Conservation (phyloP, 164 flowering plant species). For the Magnolia officinalis region DNA sequence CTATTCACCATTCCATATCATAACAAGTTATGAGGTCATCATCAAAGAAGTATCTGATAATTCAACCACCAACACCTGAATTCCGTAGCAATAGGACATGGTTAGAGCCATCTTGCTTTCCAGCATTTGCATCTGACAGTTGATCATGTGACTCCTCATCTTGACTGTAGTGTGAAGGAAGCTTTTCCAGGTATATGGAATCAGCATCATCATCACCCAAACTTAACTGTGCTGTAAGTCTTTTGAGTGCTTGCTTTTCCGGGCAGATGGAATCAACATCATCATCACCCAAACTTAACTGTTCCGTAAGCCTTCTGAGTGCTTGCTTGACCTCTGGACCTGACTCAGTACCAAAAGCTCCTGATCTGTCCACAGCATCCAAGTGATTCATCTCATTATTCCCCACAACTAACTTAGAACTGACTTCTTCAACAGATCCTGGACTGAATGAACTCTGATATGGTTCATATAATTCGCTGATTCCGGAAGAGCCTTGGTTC, state of each 20-base stretch:
- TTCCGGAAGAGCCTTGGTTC: constrained; percentile 34
- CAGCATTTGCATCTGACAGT: constrained; percentile 1
- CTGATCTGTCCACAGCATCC: constrained; percentile 16
- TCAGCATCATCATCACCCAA: constrained; percentile 41
- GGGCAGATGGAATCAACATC: constrained; percentile 11
- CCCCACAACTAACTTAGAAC: constrained; percentile 24
- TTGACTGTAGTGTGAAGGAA: constrained; percentile 22
- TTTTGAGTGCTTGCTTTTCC: constrained; percentile 41
- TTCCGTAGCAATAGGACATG: constrained; percentile 1
- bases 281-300: constrained; percentile 62
- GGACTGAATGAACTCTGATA: constrained; percentile 5
- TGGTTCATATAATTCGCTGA: constrained; percentile 32
- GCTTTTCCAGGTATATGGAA: constrained; percentile 12
- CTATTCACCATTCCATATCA: too few species aligned
- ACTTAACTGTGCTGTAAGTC: constrained; percentile 62
- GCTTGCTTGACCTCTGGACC: constrained; percentile 41
- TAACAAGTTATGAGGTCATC: too few species aligned
- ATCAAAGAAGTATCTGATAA: too few species aligned
- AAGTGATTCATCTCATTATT: constrained; percentile 22
- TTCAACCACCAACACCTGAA: constrained; percentile 6
- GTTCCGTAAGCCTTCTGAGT: constrained; percentile 49
- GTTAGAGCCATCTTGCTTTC: not conserved
- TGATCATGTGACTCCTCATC: constrained; percentile 27
- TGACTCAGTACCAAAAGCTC: constrained; percentile 22
- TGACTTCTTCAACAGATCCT: constrained; percentile 6